Conservation (phyloP, 352 stramenopile species). For the Phytophthora crassamura region DNA sequence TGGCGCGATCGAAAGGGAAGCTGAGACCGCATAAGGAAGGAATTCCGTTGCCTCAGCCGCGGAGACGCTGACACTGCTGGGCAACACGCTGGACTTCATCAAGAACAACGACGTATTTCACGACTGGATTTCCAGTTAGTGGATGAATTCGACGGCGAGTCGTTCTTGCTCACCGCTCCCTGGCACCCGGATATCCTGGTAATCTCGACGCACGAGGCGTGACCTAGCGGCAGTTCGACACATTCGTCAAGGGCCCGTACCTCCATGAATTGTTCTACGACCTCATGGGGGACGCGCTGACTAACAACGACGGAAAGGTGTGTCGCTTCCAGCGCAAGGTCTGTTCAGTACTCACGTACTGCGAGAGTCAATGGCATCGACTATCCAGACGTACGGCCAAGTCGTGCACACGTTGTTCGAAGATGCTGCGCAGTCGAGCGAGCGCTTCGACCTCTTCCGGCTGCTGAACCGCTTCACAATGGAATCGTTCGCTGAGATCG, state of each 20-base stretch:
- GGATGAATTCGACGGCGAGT: slow-evolving; percentile 10
- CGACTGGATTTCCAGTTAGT: slow-evolving; percentile 29
- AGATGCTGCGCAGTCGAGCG: not conserved
- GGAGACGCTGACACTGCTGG: slow-evolving; percentile 37
- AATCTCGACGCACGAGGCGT: slow-evolving; percentile 33
- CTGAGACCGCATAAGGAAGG: not conserved
- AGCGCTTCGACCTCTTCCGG: slow-evolving; percentile 19
- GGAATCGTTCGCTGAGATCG: slow-evolving; percentile 49
- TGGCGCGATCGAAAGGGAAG: not conserved
- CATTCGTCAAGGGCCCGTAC: slow-evolving; percentile 37
- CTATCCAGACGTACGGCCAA: slow-evolving; percentile 16
- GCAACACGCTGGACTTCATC: slow-evolving; percentile 39
- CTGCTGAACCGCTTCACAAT: slow-evolving; percentile 40
- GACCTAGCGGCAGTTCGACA: slow-evolving; percentile 40
- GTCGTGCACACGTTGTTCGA: slow-evolving; percentile 16
- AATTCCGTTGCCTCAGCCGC: not conserved
- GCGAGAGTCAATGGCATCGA: slow-evolving; percentile 6
- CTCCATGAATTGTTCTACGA: slow-evolving; percentile 32
- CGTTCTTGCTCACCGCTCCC: slow-evolving; percentile 27
- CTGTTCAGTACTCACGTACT: slow-evolving; percentile 23
- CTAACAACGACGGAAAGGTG: slow-evolving; percentile 27
- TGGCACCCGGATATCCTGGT: slow-evolving; percentile 27
- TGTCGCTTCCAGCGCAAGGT: slow-evolving; percentile 43
- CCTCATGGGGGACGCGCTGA: slow-evolving; percentile 34
- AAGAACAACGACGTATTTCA: slow-evolving; percentile 31